Base-by-base conservation (phyloP, 345 rosid species). In the Ceriops decandra region DNA sequence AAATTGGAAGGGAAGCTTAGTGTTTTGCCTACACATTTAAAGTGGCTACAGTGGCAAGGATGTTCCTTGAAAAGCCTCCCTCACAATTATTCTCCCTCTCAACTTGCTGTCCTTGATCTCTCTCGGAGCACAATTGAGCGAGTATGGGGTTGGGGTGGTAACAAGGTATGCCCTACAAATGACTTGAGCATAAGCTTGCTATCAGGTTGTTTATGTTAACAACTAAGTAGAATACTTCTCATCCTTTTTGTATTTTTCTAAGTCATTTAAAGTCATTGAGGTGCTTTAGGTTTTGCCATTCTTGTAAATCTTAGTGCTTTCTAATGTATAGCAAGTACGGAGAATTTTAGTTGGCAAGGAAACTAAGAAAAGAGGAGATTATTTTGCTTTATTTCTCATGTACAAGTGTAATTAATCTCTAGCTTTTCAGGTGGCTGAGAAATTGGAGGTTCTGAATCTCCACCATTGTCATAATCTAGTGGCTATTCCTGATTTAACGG, bases 21-120 rank as follows among this genome's bases (percentile, higher is more conserved):
- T 47, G 68, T 33, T 35, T 81, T 91, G 57, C 90, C 95, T 24
- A 58, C 62, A 52, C 82, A 77, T 52, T 61, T 88, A 66, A 85
- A 80, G 72, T 91, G 95, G 88, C 81, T 91, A 30, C 89, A 82
- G 42, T 88, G 92, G 97, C 85, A 77, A 77, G 80, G 82, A 22
- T 88, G 92, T 65, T 77, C 84, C 3, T 51, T 83, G 79, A 63
- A 75, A 77, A 64, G 54, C 28, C 77, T 91, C 49, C 89, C 89
- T 54, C 68, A 75, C 27, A 72, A 79, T 58, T 74, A 80, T 66
- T 68, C 56, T 66, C 76, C 80, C 54, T 1, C 52, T 21, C 53
- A 83, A 62, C 88, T 88, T 52, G 87, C 83, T 21, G 85, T 91
- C 70, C 90, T 88, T 75, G 85, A 91, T 80, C 91, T 91, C 76